A percentile compares a stretch with the other conserved stretches of the same genome.
Conservation (phyloP, 257 asterid genomes). For the Ajuga chamaepitys region DNA sequence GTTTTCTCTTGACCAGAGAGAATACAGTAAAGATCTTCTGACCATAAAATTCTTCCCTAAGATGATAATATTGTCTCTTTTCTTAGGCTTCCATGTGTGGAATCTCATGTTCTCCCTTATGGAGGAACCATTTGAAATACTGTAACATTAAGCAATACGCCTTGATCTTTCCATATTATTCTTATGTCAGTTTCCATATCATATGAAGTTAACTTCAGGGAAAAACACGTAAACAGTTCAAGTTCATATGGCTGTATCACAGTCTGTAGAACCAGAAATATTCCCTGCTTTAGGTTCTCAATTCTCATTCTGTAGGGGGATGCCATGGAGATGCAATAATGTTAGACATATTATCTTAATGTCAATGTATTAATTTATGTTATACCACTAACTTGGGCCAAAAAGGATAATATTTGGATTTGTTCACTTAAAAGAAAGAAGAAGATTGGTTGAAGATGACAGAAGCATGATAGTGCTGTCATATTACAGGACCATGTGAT, state of each 20-base stretch:
- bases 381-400: background rate
- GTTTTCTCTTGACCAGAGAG: background rate
- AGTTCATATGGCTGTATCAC: background rate
- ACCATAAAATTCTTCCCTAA: background rate
- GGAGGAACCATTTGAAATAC: conserved; percentile 7
- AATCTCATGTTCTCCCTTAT: too few relatives aligned
- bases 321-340: background rate
- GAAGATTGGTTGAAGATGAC: background rate
- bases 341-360: background rate
- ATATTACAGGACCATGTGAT: background rate
- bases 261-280: background rate
- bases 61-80: background rate
- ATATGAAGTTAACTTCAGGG: background rate
- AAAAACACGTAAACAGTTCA: background rate
- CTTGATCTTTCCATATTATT: background rate
- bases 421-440: background rate
- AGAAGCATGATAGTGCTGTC: background rate
- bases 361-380: background rate
- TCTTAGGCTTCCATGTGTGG: background rate
- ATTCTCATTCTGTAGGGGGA: background rate
- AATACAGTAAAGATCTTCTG: background rate
- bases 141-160: background rate
- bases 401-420: background rate
- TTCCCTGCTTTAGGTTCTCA: background rate
- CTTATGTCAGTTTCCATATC: background rate